Conservation (phyloP, 768 basidiomycete genomes). For the Piloderma croceum region DNA sequence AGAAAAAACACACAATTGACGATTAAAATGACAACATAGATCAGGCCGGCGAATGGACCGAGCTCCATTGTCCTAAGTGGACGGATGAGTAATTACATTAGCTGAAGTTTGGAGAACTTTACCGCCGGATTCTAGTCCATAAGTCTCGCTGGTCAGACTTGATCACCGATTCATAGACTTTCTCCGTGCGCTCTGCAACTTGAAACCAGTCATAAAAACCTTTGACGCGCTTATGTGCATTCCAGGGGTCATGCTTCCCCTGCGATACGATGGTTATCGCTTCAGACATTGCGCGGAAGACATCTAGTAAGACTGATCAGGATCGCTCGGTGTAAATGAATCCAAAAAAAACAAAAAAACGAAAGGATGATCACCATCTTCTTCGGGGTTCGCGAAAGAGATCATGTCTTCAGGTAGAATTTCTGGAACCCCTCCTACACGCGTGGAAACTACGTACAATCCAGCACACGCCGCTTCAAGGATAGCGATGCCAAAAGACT, state of each 20-base stretch:
- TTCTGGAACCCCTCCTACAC: slow-evolving; percentile 94
- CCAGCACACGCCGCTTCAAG: slow-evolving; percentile 95
- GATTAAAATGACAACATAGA: slow-evolving; percentile 82
- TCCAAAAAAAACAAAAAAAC: too few relatives aligned
- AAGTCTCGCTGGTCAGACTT: slow-evolving; percentile 57
- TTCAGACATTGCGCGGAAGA: slow-evolving; percentile 75
- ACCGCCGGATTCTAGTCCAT: slow-evolving; percentile 78
- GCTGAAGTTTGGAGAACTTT: slow-evolving; percentile 10
- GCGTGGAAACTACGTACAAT: slow-evolving; percentile 88
- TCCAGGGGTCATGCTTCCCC: slow-evolving; percentile 67
- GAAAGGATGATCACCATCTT: too few relatives aligned
- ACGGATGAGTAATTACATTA: slow-evolving; percentile 1
- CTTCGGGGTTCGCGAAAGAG: slow-evolving; percentile 89
- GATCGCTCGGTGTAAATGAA: not conserved
- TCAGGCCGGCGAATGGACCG: slow-evolving; percentile 78
- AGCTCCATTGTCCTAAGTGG: slow-evolving; percentile 63
- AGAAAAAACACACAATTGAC: slow-evolving; percentile 87
- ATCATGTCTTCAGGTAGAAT: slow-evolving; percentile 93
- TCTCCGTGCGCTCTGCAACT: slow-evolving; percentile 76
- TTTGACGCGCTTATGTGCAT: slow-evolving; percentile 72
- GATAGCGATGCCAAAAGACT: slow-evolving; percentile 96
- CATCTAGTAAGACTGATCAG: slow-evolving; percentile 43
- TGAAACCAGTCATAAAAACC: slow-evolving; percentile 85
- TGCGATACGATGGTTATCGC: slow-evolving; percentile 66
- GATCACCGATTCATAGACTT: slow-evolving; percentile 71